Evolutionary conservation across 805 yeast species (phyloP).

Genomic region (Candida silvatica): DNA sequence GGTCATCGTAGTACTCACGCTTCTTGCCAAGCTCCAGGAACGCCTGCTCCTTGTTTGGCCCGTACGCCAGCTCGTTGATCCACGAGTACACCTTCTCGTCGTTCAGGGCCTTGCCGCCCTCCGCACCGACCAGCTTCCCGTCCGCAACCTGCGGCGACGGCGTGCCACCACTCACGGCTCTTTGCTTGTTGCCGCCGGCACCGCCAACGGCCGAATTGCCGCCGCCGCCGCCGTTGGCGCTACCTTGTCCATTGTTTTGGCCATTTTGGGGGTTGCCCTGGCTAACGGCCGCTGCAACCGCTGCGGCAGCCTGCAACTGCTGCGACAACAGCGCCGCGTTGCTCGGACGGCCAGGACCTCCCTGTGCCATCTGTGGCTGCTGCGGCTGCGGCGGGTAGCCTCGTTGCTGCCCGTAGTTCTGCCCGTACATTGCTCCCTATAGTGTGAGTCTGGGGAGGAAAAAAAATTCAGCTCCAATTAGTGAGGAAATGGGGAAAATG

Average conservation of each 20-base stretch:
- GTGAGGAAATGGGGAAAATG: too few species aligned
- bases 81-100: constrained; percentile 84
- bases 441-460: too few species aligned
- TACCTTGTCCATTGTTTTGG: constrained; percentile 7
- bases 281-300: constrained; percentile 3
- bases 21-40: constrained; percentile 86
- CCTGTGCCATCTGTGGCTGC: too few species aligned
- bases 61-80: constrained; percentile 85
- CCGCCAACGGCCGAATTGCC: not conserved
- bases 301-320: constrained; percentile 14
- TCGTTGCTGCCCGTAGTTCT: too few species aligned
- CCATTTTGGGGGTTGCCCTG: constrained; percentile 1
- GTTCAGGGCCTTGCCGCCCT: constrained; percentile 36
- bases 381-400: too few species aligned
- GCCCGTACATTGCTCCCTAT: too few species aligned
- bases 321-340: constrained; percentile 10
- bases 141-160: not conserved
- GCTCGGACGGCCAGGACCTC: too few species aligned
- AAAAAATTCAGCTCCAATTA: too few species aligned
- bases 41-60: constrained; percentile 90
- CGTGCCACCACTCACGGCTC: not conserved
- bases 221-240: constrained; percentile 9
- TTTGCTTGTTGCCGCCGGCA: constrained; percentile 1
- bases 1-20: constrained; percentile 88
- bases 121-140: too few species aligned